Evolutionary conservation across 2,329 filamentous ascomycete genomes (phyloP), one percentile per base, ranked within the genome.

Genomic region (Fusarium anguioides): DNA sequence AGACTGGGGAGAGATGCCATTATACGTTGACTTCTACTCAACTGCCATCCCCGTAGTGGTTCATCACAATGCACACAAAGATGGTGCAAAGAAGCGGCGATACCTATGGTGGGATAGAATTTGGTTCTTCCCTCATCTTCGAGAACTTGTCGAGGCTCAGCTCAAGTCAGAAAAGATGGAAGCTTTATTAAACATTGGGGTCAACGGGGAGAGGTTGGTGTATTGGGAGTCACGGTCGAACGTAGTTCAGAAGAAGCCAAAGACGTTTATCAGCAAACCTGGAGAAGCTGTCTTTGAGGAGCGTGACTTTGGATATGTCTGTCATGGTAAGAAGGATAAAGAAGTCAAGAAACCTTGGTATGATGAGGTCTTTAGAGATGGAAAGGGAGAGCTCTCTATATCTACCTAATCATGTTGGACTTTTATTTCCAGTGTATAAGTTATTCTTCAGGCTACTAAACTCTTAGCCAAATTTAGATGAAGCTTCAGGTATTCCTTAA

Each of bases 61-160:
- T 0, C 71, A 73, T 12, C 68, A 73, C 51, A 73, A 73, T 8
- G 69, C 69, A 0, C 59, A 65, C n/a, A 56, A 47, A 1, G 63
- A 55, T 4, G 61, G 63, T 5, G 42, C 49, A 1, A 65, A 72
- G 48, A 48, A 50, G 3, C 60, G 69, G 1, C 48, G 65, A 4
- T 40, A 36, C 8, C 46, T 51, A 12, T 71, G 65, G 69, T 69
- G 69, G 67, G 42, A 68, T 29, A 42, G 44, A 9, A 72, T 62
- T 2, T 72, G 68, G 71, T 71, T 51, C 41, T 72, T 71, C 8
- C 68, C 68, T 0, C 51, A 71, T 8, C 55, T 71, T 0, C 55
- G 68, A 1, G 27, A 57, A 1, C 59, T 69, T 0, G 6, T 64
- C 6, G 20, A 46, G 4, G n/a, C 23, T 2, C 60, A 59, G 11